Evolutionary conservation across 345 rosid species (phyloP).

Genomic region (Arabis hirsuta): DNA sequence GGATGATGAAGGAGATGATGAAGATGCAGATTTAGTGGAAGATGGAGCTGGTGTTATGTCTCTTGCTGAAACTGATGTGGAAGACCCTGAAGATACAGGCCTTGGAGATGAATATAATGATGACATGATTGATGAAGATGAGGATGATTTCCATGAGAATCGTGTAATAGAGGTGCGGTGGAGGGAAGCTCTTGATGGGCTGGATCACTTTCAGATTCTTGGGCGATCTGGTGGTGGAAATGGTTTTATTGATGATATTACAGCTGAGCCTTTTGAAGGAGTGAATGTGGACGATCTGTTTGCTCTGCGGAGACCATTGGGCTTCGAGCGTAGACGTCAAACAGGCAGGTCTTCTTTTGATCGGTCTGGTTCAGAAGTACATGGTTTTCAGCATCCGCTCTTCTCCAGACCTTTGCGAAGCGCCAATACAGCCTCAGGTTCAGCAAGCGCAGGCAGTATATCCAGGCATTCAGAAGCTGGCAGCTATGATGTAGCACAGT

Average conservation of each 20-base stretch:
- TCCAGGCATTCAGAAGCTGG: constrained; percentile 85
- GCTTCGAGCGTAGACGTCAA: constrained; percentile 86
- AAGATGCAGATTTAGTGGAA: constrained; percentile 90
- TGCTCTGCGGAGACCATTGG: constrained; percentile 86
- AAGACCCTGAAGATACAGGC: constrained; percentile 91
- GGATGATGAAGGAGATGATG: constrained; percentile 91
- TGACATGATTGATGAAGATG: constrained; percentile 97
- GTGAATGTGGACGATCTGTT: constrained; percentile 93
- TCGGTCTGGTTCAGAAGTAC: constrained; percentile 68
- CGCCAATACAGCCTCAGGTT: constrained; percentile 62
- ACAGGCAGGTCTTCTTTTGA: constrained; percentile 75
- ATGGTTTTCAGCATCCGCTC: constrained; percentile 94
- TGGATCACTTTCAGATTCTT: constrained; percentile 90
- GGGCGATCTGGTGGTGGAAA: constrained; percentile 80
- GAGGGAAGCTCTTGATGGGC: constrained; percentile 96
- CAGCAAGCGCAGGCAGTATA: constrained; percentile 69
- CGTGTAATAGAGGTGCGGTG: constrained; percentile 92
- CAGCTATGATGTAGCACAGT: constrained; percentile 76
- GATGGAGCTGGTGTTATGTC: constrained; percentile 98
- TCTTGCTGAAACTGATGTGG: constrained; percentile 90
- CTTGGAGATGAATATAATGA: constrained; percentile 90
- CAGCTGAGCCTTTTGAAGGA: constrained; percentile 96
- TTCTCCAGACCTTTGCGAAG: constrained; percentile 81
- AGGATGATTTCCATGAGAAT: constrained; percentile 90
- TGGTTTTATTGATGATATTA: constrained; percentile 84